Evolutionary conservation across 495 filamentous ascomycete genomes (phyloP).

Genomic region (Penicillium atrosanguineum): DNA sequence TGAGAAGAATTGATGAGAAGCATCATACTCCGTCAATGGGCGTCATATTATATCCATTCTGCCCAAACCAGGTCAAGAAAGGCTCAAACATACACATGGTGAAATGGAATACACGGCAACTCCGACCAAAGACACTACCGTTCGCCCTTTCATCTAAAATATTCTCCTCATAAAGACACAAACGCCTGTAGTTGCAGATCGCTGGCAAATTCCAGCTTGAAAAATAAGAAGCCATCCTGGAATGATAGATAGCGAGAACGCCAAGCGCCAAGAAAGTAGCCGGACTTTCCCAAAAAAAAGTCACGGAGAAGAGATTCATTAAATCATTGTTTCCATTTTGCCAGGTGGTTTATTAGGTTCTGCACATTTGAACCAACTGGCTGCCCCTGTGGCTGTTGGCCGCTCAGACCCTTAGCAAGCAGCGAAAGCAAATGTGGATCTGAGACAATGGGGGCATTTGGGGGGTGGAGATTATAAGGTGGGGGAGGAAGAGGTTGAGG

Average conservation of each 20-base stretch:
- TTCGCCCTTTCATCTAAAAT: slow-evolving; percentile 23
- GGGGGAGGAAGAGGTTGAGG: slow-evolving; percentile 33
- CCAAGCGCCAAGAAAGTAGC: slow-evolving; percentile 18
- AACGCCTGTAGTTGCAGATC: slow-evolving; percentile 22
- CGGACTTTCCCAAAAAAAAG: slow-evolving; percentile 1
- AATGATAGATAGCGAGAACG: slow-evolving; percentile 11
- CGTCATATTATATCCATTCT: slow-evolving; percentile 20
- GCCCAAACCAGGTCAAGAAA: not conserved
- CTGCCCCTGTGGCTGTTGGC: slow-evolving; percentile 43
- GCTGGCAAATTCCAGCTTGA: slow-evolving; percentile 14
- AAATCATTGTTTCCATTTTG: slow-evolving; percentile 58
- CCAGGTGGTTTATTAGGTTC: slow-evolving; percentile 60
- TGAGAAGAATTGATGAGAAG: not conserved
- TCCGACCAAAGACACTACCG: slow-evolving; percentile 14
- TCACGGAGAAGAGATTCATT: slow-evolving; percentile 26
- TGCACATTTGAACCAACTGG: slow-evolving; percentile 49
- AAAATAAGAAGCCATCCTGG: slow-evolving; percentile 9
- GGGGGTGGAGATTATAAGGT: slow-evolving; percentile 32
- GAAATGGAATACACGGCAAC: slow-evolving; percentile 11
- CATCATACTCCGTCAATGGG: not conserved
- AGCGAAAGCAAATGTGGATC: slow-evolving; percentile 48
- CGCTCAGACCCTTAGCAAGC: slow-evolving; percentile 40
- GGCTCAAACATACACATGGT: not conserved
- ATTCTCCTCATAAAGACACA: slow-evolving; percentile 12
- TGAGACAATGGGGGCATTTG: slow-evolving; percentile 32